Conservation (phyloP, 768 basidiomycete species). For the Arthromyces matolae region DNA sequence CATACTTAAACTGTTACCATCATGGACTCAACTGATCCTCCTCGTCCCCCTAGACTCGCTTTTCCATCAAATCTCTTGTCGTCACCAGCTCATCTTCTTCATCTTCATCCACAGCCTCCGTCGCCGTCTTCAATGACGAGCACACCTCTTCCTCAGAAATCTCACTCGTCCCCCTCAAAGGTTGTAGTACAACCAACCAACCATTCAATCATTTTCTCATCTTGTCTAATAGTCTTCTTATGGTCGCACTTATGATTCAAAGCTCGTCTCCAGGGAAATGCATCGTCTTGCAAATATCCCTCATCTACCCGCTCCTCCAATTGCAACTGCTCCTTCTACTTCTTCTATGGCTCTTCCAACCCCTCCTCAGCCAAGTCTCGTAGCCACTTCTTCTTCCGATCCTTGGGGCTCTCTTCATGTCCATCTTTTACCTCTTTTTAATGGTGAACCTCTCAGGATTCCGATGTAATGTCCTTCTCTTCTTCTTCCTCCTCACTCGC, state of each 20-base stretch:
- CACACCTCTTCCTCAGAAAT: constrained; percentile 33
- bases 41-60: background rate
- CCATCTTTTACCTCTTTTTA: constrained; percentile 87
- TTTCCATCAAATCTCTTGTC: background rate
- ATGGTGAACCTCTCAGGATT: constrained; percentile 79
- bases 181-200: too few species aligned
- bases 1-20: background rate
- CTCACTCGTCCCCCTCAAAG: constrained; percentile 53
- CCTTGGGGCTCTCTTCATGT: constrained; percentile 86
- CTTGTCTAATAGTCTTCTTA: constrained; percentile 42
- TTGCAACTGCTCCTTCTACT: constrained; percentile 48
- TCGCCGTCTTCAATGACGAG: constrained; percentile 30
- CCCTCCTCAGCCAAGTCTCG: constrained; percentile 35
- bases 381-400: constrained; percentile 48
- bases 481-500: background rate
- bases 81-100: background rate
- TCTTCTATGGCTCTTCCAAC: constrained; percentile 42
- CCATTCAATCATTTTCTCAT: constrained; percentile 14
- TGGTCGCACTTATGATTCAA: constrained; percentile 74
- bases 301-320: constrained; percentile 48
- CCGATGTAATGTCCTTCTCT: constrained; percentile 62
- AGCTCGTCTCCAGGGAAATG: constrained; percentile 82
- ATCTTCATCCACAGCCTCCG: constrained; percentile 16
- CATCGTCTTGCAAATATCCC: constrained; percentile 70
- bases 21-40: background rate